Percentiles rank a stretch among this genome's conserved stretches.
Conservation (phyloP, 352 stramenopile species). For the Globisporangium acanthophoron region DNA sequence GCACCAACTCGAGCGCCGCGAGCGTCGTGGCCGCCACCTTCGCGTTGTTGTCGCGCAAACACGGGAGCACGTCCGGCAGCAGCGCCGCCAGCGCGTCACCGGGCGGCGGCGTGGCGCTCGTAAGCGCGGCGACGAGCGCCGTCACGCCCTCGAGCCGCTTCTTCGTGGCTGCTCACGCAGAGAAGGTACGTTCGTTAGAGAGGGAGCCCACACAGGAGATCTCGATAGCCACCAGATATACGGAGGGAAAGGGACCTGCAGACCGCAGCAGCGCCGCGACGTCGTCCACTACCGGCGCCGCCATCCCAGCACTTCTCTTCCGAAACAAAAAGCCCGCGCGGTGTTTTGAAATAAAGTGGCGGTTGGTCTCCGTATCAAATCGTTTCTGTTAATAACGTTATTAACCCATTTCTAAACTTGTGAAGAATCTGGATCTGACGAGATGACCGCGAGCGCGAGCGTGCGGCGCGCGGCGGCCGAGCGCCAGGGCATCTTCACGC, state of each 20-base stretch:
- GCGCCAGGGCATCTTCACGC: slow-evolving; percentile 47
- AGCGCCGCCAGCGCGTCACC: slow-evolving; percentile 38
- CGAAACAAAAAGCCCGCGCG: slow-evolving; percentile 7
- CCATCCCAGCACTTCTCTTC: slow-evolving; percentile 2
- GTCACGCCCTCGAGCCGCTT: slow-evolving; percentile 69
- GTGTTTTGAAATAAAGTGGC: slow-evolving; percentile 1
- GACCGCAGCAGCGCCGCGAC: slow-evolving; percentile 53
- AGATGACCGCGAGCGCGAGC: slow-evolving; percentile 44
- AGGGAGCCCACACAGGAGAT: background rate
- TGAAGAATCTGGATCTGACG: background rate
- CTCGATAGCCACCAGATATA: background rate
- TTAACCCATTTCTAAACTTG: background rate
- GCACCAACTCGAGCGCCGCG: slow-evolving; percentile 52
- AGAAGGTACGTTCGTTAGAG: background rate
- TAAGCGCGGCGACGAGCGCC: slow-evolving; percentile 29
- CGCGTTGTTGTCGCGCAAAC: slow-evolving; percentile 79
- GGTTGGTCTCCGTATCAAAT: background rate
- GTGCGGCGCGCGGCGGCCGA: slow-evolving; percentile 55
- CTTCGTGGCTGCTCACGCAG: slow-evolving; percentile 53
- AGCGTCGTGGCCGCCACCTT: slow-evolving; percentile 68
- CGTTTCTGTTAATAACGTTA: background rate
- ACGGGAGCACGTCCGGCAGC: slow-evolving; percentile 53
- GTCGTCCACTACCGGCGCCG: slow-evolving; percentile 34
- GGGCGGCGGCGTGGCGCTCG: slow-evolving; percentile 10
- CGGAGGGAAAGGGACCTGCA: slow-evolving; percentile 25